A percentile compares a stretch with the other conserved stretches of the same genome.
phyloP scores from a whole-genome alignment of 2,329 filamentous ascomycete genomes.

The Ceratocystis destructans region DNA sequence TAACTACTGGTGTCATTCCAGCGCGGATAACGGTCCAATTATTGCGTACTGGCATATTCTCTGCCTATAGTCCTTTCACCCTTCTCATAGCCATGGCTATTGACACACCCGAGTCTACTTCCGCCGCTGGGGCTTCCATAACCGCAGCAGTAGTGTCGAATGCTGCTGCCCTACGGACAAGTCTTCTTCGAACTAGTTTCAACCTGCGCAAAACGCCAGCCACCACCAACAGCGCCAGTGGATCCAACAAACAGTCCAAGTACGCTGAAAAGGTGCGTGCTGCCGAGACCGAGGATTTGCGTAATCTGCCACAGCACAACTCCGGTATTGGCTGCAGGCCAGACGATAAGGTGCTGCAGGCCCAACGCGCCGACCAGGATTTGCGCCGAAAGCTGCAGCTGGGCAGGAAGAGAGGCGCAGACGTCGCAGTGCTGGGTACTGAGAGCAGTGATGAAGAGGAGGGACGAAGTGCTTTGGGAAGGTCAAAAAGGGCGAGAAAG shows the following conservation, averaged over 20 bases:
- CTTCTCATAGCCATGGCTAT: background rate
- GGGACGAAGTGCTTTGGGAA: conserved; percentile 15
- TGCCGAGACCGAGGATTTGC: conserved; percentile 15
- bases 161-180: conserved; percentile 5
- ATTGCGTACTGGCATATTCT: too few species aligned
- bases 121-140: background rate
- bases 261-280: conserved; percentile 9
- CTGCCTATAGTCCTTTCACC: background rate
- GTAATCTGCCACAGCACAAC: conserved; percentile 14
- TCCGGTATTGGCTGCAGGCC: conserved; percentile 15
- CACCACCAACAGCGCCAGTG: background rate
- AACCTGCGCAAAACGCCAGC: conserved; percentile 1
- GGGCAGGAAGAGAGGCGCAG: conserved; percentile 10
- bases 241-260: conserved; percentile 6
- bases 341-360: background rate
- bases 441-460: conserved; percentile 18
- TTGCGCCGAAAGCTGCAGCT: conserved; percentile 16
- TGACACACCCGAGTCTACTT: background rate
- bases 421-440: background rate
- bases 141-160: conserved; percentile 10
- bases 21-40: too few species aligned
- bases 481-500: conserved; percentile 14
- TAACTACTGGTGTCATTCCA: background rate
- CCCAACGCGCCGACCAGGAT: conserved; percentile 14
- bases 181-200: background rate